Evolutionary conservation across 768 basidiomycete species (phyloP), one percentile per base, ranked within the genome.

Genomic region (Lactifluus pinguis): DNA sequence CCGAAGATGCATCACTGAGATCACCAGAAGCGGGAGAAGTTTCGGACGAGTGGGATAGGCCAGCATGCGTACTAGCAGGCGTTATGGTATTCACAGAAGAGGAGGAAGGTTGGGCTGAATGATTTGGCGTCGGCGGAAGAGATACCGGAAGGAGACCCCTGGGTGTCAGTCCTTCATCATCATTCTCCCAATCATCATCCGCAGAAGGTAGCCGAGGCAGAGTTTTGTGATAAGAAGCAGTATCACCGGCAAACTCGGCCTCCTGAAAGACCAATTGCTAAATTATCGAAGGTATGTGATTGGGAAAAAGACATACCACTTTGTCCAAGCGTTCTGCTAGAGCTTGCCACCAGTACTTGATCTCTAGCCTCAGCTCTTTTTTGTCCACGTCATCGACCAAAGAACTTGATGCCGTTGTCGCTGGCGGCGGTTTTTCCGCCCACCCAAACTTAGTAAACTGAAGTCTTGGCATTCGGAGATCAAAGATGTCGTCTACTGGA

Each of bases 341-440:
- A 17, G 79, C 77, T 65, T 83, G 80, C 86, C 86, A 89, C 83
- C 85, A 88, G 36, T 63, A 66, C 68, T 75, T 78, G 61, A 89
- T 87, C 68, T 89, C 83, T 57, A 75, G 71, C 59, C 83, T 70
- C n/a, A 88, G 69, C 3, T 70, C 65, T 42, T 75, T 75, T 69
- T 78, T 83, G 61, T 80, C 80, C 21, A 75, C 74, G 36, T 71
- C 70, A 13, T 52, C 63, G 9, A 55, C 62, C 34, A 61, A 50
- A 7, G 34, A 41, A 39, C 29, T 63, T 14, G 44, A 32, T 10
- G n/a, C 14, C 13, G 53, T 41, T 9, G 44, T 41, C 21, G 56
- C 57, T 9, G 56, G 59, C 7, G 57, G 19, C 17, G 49, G 48
- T 59, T 64, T 67, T 48, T 70, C 68, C 17, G 41, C 32, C 50